Evolutionary conservation across 768 basidiomycete species (phyloP).

Genomic region (Paxillus ammoniavirescens): DNA sequence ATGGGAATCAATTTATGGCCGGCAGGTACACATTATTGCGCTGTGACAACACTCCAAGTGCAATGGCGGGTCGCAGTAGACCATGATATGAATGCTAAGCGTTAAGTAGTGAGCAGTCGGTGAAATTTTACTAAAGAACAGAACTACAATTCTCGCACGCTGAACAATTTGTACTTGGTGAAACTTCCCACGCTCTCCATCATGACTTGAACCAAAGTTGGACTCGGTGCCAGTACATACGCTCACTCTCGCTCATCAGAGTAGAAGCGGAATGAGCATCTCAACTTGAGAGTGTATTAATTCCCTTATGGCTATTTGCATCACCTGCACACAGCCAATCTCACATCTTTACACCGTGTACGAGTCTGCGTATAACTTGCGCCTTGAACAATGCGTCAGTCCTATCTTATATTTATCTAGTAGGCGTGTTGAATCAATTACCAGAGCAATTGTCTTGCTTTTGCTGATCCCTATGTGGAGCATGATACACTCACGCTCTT

Average conservation of each 20-base stretch:
- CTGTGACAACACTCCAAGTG: neutral
- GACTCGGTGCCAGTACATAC: too few relatives aligned
- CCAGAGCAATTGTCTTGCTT: constrained; percentile 60
- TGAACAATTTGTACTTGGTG: too few relatives aligned
- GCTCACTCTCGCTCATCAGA: too few relatives aligned
- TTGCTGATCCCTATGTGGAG: constrained; percentile 88
- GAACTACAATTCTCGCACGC: too few relatives aligned
- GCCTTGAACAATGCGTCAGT: constrained; percentile 83
- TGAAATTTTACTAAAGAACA: too few relatives aligned
- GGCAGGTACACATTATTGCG: neutral
- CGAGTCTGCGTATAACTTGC: constrained; percentile 70
- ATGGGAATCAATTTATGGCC: neutral
- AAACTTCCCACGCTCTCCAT: neutral
- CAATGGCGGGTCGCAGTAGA: too few relatives aligned
- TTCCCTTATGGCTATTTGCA: constrained; percentile 75
- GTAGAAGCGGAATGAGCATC: neutral
- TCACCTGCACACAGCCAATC: constrained; percentile 63
- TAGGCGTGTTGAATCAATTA: constrained; percentile 5
- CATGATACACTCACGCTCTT: constrained; percentile 72
- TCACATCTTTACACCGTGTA: constrained; percentile 81
- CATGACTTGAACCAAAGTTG: too few relatives aligned
- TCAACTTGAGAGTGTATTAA: neutral
- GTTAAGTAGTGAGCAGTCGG: too few relatives aligned
- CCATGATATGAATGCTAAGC: too few relatives aligned
- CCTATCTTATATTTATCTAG: neutral